Conservation (phyloP, 805 yeast species). For the Candida broadrunensis region DNA sequence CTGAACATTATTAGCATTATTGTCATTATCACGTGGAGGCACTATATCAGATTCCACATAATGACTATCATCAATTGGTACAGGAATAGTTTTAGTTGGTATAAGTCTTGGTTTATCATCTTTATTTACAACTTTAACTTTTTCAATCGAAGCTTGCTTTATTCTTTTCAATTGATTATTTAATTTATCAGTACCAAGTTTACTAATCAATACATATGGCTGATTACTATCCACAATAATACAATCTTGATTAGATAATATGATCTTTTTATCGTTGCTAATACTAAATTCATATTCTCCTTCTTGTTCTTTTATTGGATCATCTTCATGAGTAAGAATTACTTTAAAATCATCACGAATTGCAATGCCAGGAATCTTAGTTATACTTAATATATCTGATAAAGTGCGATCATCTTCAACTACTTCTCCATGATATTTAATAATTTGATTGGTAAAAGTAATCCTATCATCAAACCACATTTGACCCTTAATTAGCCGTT, state of each 20-base stretch:
- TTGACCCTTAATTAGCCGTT: constrained; percentile 25
- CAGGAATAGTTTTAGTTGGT: too few relatives aligned
- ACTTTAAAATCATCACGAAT: not conserved
- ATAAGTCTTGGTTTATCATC: not conserved
- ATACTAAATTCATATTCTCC: constrained; percentile 22
- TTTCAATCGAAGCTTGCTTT: too few relatives aligned
- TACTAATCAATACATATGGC: constrained; percentile 38
- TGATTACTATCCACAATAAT: constrained; percentile 34
- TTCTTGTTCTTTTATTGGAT: not conserved
- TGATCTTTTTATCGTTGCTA: constrained; percentile 9
- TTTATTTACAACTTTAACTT: not conserved
- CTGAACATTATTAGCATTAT: too few relatives aligned
- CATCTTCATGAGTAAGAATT: not conserved
- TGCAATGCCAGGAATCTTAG: constrained; percentile 1
- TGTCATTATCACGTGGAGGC: too few relatives aligned
- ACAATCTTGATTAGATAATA: constrained; percentile 39
- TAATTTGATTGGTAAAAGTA: not conserved
- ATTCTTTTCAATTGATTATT: constrained; percentile 3
- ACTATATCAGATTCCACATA: too few relatives aligned
- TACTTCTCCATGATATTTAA: constrained; percentile 9
- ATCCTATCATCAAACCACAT: constrained; percentile 17
- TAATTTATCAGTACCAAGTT: constrained; percentile 32
- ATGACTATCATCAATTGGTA: not conserved
- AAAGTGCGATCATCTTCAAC: constrained; percentile 11
- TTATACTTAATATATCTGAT: constrained; percentile 6